Evolutionary conservation across 1,284 basidiomycete species (phyloP).

Genomic region (Cutaneotrichosporon cavernicola): DNA sequence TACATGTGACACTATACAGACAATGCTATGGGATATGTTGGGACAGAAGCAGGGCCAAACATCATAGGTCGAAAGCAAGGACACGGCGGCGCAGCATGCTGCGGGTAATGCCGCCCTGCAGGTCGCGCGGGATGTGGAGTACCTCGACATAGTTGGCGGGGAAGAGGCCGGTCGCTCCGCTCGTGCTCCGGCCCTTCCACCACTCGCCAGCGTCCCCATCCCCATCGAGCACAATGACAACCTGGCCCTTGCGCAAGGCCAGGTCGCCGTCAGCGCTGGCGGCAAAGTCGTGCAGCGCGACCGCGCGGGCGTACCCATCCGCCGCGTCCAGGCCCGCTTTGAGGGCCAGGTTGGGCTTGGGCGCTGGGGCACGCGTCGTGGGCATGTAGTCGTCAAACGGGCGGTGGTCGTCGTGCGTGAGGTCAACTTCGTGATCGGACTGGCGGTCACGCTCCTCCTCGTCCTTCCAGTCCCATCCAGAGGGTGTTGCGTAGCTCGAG

Average conservation of each 20-base stretch:
- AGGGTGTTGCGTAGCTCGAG: constrained; percentile 11
- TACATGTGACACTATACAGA: constrained; percentile 1
- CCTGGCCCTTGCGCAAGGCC: constrained; percentile 77
- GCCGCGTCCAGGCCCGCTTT: constrained; percentile 30
- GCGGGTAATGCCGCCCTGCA: constrained; percentile 16
- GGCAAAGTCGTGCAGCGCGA: constrained; percentile 74
- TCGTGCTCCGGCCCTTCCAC: constrained; percentile 56
- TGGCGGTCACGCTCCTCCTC: not conserved
- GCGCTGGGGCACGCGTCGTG: not conserved
- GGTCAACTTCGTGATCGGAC: constrained; percentile 4
- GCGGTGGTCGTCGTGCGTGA: not conserved
- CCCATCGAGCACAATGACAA: constrained; percentile 71
- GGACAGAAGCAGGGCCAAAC: too few relatives aligned
- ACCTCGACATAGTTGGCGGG: constrained; percentile 62
- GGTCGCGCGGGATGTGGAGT: constrained; percentile 41
- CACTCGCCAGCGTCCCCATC: constrained; percentile 76
- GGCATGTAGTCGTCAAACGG: constrained; percentile 23
- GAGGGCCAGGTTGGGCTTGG: constrained; percentile 15
- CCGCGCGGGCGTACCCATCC: constrained; percentile 61
- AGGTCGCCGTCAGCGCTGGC: constrained; percentile 77
- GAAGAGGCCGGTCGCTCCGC: constrained; percentile 59
- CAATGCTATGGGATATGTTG: not conserved
- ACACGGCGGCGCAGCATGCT: not conserved
- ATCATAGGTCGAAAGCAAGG: constrained; percentile 1
- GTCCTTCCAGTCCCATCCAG: constrained; percentile 10